Conservation (phyloP, 768 basidiomycete genomes). For the Nevesoporus exiguus region DNA sequence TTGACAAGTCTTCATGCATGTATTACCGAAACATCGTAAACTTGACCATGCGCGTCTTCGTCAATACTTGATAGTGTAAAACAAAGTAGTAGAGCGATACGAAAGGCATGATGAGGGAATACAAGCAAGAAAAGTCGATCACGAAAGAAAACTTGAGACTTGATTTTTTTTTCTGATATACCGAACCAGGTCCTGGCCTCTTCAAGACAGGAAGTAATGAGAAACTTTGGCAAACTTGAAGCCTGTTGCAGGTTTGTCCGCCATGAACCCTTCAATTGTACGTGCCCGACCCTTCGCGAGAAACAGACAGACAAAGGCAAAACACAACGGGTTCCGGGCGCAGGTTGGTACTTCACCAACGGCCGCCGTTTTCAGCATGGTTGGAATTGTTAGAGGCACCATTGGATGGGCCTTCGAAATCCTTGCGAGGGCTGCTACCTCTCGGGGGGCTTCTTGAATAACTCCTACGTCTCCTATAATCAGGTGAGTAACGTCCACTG, state of each 20-base stretch:
- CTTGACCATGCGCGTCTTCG: conserved; percentile 37
- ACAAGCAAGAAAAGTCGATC: conserved; percentile 52
- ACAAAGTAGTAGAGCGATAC: conserved; percentile 47
- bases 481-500: conserved; percentile 70
- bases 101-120: conserved; percentile 35
- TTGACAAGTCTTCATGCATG: conserved; percentile 32
- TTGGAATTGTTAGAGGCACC: conserved; percentile 35
- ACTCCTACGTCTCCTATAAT: conserved; percentile 70
- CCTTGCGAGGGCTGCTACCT: conserved; percentile 57
- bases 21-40: conserved; percentile 37
- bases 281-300: conserved; percentile 41
- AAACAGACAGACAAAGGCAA: conserved; percentile 27
- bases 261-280: conserved; percentile 42
- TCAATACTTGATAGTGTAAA: conserved; percentile 40
- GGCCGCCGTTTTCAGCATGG: conserved; percentile 43
- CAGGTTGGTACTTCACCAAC: conserved; percentile 53
- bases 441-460: conserved; percentile 79
- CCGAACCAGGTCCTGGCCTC: conserved; percentile 47
- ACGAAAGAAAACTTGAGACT: conserved; percentile 66
- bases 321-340: conserved; percentile 22
- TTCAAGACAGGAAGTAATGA: conserved; percentile 48
- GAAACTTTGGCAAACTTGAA: conserved; percentile 51
- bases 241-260: conserved; percentile 34
- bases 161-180: conserved; percentile 52
- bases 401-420: conserved; percentile 44